Percentiles rank a stretch among this genome's conserved stretches.
Evolutionary conservation across 345 rosid genomes (phyloP).

Genomic region (Citrus maxima): DNA sequence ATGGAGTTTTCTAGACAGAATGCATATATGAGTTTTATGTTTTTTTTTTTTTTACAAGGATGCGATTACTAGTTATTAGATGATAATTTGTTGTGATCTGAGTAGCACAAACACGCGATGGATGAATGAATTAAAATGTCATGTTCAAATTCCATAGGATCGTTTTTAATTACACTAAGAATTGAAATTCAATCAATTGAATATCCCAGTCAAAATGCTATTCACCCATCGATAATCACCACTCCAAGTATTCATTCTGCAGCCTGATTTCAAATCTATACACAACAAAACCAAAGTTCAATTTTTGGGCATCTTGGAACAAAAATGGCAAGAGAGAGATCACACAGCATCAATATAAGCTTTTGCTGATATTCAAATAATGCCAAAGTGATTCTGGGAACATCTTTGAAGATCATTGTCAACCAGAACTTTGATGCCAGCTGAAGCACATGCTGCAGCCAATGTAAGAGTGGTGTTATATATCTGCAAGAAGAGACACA

Average conservation of each 20-base stretch:
- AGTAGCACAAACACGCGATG: background rate
- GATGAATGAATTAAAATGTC: background rate
- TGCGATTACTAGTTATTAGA: background rate
- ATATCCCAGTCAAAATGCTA: background rate
- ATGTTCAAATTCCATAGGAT: background rate
- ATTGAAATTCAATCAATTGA: background rate
- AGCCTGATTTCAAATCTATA: constrained; percentile 17
- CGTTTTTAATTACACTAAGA: background rate
- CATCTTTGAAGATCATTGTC: constrained; percentile 65
- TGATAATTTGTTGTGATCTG: background rate
- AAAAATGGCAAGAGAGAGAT: background rate
- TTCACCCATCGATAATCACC: background rate
- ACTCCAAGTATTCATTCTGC: background rate
- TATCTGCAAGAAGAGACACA: constrained; percentile 32
- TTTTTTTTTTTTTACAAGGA: too few species aligned
- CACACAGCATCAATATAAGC: background rate
- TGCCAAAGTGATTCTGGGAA: constrained; percentile 41
- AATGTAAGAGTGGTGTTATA: constrained; percentile 57
- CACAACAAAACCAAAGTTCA: constrained; percentile 5
- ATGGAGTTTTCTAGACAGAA: too few species aligned
- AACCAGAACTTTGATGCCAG: constrained; percentile 74
- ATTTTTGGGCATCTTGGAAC: background rate
- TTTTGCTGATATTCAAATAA: background rate
- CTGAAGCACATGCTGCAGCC: constrained; percentile 76
- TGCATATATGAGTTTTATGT: too few species aligned